Evolutionary conservation across 1,284 basidiomycete genomes (phyloP).

Genomic region (Malassezia dermatis): DNA sequence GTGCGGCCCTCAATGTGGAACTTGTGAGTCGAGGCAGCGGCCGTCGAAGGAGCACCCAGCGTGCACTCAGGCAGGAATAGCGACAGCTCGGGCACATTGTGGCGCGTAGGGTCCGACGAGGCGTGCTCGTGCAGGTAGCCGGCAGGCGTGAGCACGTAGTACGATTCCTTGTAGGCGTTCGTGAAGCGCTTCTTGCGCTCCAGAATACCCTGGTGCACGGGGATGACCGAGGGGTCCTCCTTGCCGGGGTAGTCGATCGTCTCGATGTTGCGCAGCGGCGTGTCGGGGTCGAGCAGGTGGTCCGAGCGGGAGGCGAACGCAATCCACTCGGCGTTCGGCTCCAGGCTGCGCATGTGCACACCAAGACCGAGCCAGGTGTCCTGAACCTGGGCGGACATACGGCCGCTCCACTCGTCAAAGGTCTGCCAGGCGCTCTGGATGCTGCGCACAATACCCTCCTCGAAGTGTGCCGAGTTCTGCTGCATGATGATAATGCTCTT

Average conservation of each 20-base stretch:
- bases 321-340: constrained; percentile 92
- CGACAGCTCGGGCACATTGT: constrained; percentile 63
- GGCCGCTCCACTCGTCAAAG: constrained; percentile 84
- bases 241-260: constrained; percentile 79
- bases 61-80: constrained; percentile 92
- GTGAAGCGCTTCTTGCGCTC: constrained; percentile 97
- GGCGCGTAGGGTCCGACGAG: constrained; percentile 64
- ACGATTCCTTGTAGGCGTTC: constrained; percentile 64
- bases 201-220: constrained; percentile 80
- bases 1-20: constrained; percentile 93
- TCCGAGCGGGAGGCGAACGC: constrained; percentile 86
- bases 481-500: constrained; percentile 99
- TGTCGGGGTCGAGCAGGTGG: constrained; percentile 88
- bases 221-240: constrained; percentile 76
- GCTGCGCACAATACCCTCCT: constrained; percentile 87
- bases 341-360: constrained; percentile 68
- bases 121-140: constrained; percentile 89
- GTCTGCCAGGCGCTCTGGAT: constrained; percentile 95
- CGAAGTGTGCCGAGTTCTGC: constrained; percentile 89
- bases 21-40: constrained; percentile 69
- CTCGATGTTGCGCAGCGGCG: constrained; percentile 57
- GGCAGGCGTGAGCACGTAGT: constrained; percentile 86
- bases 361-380: constrained; percentile 70
- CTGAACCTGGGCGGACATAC: constrained; percentile 69
- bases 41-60: constrained; percentile 76